Evolutionary conservation across 73 alveolate species (phyloP).

Genomic region (Uronychia binucleata): DNA sequence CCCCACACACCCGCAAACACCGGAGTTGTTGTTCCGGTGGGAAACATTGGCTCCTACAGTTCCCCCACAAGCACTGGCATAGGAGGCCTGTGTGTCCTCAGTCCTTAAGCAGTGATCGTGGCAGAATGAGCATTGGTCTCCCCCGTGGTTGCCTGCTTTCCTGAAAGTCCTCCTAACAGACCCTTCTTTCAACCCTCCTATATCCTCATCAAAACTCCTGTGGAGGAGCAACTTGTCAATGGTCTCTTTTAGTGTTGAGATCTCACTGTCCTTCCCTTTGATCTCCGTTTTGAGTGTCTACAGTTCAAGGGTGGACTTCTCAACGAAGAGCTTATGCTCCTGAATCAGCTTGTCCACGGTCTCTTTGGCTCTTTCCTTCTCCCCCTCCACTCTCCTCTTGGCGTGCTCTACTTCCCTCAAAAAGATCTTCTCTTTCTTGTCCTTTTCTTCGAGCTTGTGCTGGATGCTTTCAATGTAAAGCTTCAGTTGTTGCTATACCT

Average conservation of each 20-base stretch:
- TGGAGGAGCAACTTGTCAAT: not conserved
- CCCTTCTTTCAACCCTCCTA: not conserved
- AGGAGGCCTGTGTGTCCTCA: not conserved
- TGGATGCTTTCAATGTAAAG: not conserved
- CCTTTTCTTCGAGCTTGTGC: not conserved
- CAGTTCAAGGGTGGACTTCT: not conserved
- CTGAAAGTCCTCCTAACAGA: not conserved
- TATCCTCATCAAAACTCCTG: not conserved
- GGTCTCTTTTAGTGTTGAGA: not conserved
- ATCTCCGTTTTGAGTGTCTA: not conserved
- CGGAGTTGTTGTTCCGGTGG: no score
- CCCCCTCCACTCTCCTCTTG: not conserved
- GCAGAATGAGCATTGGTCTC: not conserved
- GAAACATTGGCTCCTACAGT: no score
- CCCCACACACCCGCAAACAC: not conserved
- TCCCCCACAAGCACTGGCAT: not conserved
- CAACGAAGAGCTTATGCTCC: not conserved
- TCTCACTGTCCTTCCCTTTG: slow-evolving; percentile 1
- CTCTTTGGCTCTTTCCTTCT: not conserved
- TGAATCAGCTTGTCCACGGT: not conserved
- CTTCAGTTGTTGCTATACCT: not conserved
- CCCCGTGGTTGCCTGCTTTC: not conserved
- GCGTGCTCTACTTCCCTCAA: not conserved
- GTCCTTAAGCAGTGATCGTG: not conserved
- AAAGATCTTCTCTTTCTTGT: not conserved